Evolutionary conservation across 169 alveolate species (phyloP).

Genomic region (Theileria parva): DNA sequence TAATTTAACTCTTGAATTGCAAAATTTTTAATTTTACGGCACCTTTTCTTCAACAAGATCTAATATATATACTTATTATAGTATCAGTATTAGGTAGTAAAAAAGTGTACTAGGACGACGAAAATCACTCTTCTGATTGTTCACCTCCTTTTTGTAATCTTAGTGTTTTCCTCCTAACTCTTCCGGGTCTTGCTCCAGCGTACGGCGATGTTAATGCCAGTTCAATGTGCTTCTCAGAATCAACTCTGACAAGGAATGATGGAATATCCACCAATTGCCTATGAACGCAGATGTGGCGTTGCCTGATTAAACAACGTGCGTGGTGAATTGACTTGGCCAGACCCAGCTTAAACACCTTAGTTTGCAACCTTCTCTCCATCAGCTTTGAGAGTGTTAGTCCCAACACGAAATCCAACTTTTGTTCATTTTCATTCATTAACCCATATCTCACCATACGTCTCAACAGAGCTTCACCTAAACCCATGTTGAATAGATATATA

Average conservation of each 20-base stretch:
- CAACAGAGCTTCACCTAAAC: slow-evolving; percentile 92
- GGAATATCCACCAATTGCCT: slow-evolving; percentile 98
- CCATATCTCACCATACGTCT: slow-evolving; percentile 99
- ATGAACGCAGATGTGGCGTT: slow-evolving; percentile 98
- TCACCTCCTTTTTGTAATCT: slow-evolving; percentile 57
- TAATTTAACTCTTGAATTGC: background rate
- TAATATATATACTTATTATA: too few relatives aligned
- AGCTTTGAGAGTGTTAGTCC: slow-evolving; percentile 96
- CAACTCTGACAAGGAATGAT: slow-evolving; percentile 97
- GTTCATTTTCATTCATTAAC: slow-evolving; percentile 93
- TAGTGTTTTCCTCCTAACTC: slow-evolving; percentile 92
- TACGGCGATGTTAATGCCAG: slow-evolving; percentile 94
- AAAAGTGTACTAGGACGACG: background rate
- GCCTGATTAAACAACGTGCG: slow-evolving; percentile 97
- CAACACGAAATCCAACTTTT: slow-evolving; percentile 97
- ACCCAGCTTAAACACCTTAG: slow-evolving; percentile 95
- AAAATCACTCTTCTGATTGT: slow-evolving; percentile 1
- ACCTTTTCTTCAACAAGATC: background rate
- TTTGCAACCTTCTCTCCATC: slow-evolving; percentile 99
- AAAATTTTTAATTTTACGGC: background rate
- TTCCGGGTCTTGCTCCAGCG: slow-evolving; percentile 97
- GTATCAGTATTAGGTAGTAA: background rate
- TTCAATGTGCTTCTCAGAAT: slow-evolving; percentile 97
- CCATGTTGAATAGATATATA: background rate
- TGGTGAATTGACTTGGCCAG: slow-evolving; percentile 98